A percentile compares a stretch with the other conserved stretches of the same genome.
Evolutionary conservation across 2,329 filamentous ascomycete genomes (phyloP).

Genomic region (Pseudogymnoascus sp.): DNA sequence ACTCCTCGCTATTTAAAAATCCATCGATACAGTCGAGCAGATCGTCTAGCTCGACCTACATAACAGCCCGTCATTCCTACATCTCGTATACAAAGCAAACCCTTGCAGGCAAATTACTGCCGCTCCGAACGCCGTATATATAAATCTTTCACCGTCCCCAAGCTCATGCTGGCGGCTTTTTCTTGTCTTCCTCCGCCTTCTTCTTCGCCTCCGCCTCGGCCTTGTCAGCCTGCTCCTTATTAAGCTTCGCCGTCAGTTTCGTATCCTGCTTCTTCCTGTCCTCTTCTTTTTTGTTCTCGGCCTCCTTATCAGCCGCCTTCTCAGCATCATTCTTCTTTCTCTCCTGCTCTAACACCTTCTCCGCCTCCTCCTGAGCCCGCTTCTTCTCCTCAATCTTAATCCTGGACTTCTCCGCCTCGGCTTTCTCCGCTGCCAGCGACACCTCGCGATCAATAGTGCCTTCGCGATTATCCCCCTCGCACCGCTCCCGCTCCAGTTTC

Average conservation of each 20-base stretch:
- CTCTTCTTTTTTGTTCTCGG: background rate
- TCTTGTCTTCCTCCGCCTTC: background rate
- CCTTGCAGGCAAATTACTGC: background rate
- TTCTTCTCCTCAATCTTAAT: slow-evolving; percentile 5
- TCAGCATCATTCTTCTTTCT: background rate
- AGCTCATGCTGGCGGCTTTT: background rate
- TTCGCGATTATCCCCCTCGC: slow-evolving; percentile 27
- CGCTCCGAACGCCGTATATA: background rate
- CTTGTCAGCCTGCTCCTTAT: background rate
- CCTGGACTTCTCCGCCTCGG: background rate
- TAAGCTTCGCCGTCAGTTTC: background rate
- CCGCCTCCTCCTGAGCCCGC: background rate
- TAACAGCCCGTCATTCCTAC: background rate
- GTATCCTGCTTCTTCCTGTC: background rate
- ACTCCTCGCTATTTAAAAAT: slow-evolving; percentile 3
- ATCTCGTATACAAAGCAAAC: background rate
- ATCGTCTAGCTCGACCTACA: background rate
- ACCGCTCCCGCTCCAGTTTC: slow-evolving; percentile 46
- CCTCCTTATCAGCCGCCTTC: background rate
- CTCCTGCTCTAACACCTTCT: background rate
- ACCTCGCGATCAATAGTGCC: slow-evolving; percentile 17
- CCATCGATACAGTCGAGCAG: background rate
- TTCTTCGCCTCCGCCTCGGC: background rate
- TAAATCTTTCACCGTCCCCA: background rate
- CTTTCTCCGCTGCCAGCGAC: background rate